phyloP scores from a whole-genome alignment of 2,329 filamentous ascomycete species.

The Nemania sp. region DNA sequence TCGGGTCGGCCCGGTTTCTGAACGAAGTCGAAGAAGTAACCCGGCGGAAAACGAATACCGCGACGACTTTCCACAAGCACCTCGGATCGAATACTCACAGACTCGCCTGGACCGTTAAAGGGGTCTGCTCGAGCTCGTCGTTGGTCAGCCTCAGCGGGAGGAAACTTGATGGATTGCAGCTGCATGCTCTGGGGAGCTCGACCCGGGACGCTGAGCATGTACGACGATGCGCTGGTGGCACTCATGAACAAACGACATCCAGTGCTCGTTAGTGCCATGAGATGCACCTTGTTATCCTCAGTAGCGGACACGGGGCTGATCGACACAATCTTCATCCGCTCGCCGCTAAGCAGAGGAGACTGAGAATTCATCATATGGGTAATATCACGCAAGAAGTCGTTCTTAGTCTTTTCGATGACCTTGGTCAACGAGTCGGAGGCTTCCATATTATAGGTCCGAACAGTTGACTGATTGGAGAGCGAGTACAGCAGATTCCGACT shows the following conservation, averaged over 20 bases:
- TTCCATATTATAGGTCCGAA: slow-evolving; percentile 89
- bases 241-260: slow-evolving; percentile 93
- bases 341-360: slow-evolving; percentile 71
- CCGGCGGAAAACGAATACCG: slow-evolving; percentile 74
- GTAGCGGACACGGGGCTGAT: slow-evolving; percentile 81
- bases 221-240: slow-evolving; percentile 77
- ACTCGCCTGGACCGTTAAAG: slow-evolving; percentile 44
- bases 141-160: slow-evolving; percentile 59
- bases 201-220: slow-evolving; percentile 64
- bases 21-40: slow-evolving; percentile 88
- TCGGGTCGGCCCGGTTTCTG: slow-evolving; percentile 62
- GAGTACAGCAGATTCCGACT: slow-evolving; percentile 88
- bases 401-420: slow-evolving; percentile 68
- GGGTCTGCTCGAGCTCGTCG: slow-evolving; percentile 31
- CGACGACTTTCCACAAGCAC: slow-evolving; percentile 55
- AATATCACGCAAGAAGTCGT: slow-evolving; percentile 70
- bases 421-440: slow-evolving; percentile 62
- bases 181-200: slow-evolving; percentile 91
- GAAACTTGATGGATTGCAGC: slow-evolving; percentile 94
- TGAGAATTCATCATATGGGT: slow-evolving; percentile 78
- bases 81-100: slow-evolving; percentile 53
- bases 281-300: slow-evolving; percentile 81
- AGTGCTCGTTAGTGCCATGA: slow-evolving; percentile 88
- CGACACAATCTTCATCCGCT: slow-evolving; percentile 74
- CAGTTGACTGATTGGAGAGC: slow-evolving; percentile 83